Conservation (phyloP, 768 basidiomycete species). For the Agaricus blazei region DNA sequence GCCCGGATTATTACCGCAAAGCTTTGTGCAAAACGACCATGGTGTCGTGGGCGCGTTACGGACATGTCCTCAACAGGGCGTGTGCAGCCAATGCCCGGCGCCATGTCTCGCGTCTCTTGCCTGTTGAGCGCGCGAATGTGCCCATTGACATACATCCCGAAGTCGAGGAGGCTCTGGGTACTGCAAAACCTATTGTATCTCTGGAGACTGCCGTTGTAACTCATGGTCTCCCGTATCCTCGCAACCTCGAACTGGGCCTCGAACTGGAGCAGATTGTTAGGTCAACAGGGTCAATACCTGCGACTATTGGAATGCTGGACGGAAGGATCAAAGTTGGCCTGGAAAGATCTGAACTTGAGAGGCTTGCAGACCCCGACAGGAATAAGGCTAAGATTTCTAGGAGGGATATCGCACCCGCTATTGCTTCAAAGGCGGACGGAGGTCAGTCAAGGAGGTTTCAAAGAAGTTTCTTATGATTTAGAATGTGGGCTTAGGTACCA, state of each 20-base stretch:
- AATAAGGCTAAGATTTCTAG: slow-evolving; percentile 67
- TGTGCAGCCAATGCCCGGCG: neutral
- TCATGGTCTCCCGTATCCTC: slow-evolving; percentile 85
- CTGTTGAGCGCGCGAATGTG: slow-evolving; percentile 18
- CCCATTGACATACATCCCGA: slow-evolving; percentile 76
- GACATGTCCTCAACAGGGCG: neutral
- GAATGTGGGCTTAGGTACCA: slow-evolving; percentile 42
- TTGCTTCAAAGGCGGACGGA: slow-evolving; percentile 65
- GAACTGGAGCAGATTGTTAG: slow-evolving; percentile 74
- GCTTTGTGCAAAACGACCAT: neutral
- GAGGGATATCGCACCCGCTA: slow-evolving; percentile 74
- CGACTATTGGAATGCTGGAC: slow-evolving; percentile 81
- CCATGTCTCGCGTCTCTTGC: slow-evolving; percentile 7
- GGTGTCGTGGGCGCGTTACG: slow-evolving; percentile 1
- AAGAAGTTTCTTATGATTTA: neutral
- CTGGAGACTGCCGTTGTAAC: slow-evolving; percentile 91
- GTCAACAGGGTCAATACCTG: slow-evolving; percentile 74
- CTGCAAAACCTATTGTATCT: slow-evolving; percentile 71
- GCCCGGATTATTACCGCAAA: neutral
- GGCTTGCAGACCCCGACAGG: slow-evolving; percentile 50
- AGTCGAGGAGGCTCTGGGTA: slow-evolving; percentile 71
- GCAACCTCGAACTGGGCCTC: slow-evolving; percentile 64
- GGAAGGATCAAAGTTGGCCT: slow-evolving; percentile 89
- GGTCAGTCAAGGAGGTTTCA: slow-evolving; percentile 37
- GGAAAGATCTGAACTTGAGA: slow-evolving; percentile 53